Evolutionary conservation across 108 stramenopile species (phyloP), one percentile per base, ranked within the genome.

Genomic region (Craspedostauros australis): DNA sequence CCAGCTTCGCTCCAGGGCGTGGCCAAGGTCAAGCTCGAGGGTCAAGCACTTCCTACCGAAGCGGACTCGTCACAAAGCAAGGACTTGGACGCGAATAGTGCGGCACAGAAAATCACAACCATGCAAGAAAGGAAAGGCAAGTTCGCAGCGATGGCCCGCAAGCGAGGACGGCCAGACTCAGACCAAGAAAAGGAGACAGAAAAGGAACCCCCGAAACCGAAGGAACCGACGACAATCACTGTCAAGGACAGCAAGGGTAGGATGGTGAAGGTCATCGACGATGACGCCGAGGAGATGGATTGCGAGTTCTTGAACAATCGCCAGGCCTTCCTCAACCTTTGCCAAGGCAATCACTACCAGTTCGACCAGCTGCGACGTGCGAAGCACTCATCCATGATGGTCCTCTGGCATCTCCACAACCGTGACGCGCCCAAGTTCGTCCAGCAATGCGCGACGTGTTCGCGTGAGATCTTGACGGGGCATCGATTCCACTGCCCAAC

Each of bases 321-420:
- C 46, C 94, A 86, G 66, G 79, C 82, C 3, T 91, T 91, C 53
- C 70, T 91, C 62, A 87, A 91, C 50, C 61, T 91, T 4, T 91
- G 89, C 32, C 89, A 83, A 70, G 87, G 94, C 8, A 98, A 99
- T 60, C 96, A 99, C 72, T 99, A 98, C 66, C 99, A 99, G 69
- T 98, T 96, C 60, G 97, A 99, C 62, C 73, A 85, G 55, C 82
- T 99, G 40, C 79, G 99, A 21, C 64, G 97, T 47, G 97, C 95
- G 12, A 99, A 99, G 80, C 97, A 99, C 60, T 89, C 95, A 29
- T 92, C 89, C 0, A 96, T 97, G 97, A 97, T 99, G 99, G 93
- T 97, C 4, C 58, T 99, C 50, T 98, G 97, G 86, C 98, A 99
- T 73, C 55, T 97, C 46, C 95, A 94, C 72, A 95, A 97, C 62